Conservation (phyloP, 192 early-diverging fungal species). For the Coemansia sp. region DNA sequence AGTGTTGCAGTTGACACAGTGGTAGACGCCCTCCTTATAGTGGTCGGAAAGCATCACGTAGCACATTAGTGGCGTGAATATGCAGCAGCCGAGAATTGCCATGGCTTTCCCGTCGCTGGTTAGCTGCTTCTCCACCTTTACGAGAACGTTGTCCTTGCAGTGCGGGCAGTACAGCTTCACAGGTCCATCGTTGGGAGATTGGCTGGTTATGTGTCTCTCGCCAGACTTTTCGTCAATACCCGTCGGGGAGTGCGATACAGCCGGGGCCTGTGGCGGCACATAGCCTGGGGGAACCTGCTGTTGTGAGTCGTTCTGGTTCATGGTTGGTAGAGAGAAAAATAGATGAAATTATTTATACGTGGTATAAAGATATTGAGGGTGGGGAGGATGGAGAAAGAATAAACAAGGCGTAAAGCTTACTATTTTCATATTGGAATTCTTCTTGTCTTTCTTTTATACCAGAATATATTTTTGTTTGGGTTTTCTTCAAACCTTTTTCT, state of each 20-base stretch:
- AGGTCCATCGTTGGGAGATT: background rate
- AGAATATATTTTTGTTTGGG: background rate
- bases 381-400: too few relatives aligned
- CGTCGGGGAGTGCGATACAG: background rate
- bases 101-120: background rate
- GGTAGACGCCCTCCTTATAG: slow-evolving; percentile 1
- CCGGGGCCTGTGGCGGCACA: background rate
- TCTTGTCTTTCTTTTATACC: background rate
- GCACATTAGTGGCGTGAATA: slow-evolving; percentile 1
- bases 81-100: background rate
- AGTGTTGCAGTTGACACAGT: slow-evolving; percentile 6
- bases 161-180: slow-evolving; percentile 1
- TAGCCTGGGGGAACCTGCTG: background rate
- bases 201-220: background rate
- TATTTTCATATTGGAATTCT: too few relatives aligned
- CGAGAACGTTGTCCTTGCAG: background rate
- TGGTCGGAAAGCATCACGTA: slow-evolving; percentile 6
- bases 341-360: background rate
- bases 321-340: background rate
- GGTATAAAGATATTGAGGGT: too few relatives aligned
- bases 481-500: background rate
- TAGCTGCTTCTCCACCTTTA: slow-evolving; percentile 1
- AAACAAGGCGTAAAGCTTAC: too few relatives aligned
- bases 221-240: background rate
- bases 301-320: background rate